Evolutionary conservation across 2,329 filamentous ascomycete genomes (phyloP).

Genomic region (Penicillium sp.): DNA sequence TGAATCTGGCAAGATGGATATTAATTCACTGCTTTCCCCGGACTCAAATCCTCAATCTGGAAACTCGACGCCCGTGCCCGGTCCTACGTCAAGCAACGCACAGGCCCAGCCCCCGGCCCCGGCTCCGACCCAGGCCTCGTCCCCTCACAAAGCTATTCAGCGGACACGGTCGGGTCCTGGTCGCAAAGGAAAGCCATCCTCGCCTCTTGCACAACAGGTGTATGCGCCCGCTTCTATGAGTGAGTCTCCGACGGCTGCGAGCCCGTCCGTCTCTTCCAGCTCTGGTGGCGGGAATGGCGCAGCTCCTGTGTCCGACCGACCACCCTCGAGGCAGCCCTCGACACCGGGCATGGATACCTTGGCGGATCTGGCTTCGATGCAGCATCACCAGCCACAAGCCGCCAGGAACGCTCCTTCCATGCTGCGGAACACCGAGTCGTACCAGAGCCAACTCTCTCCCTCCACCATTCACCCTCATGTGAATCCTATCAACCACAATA

Average conservation of each 20-base stretch:
- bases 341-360: conserved; percentile 49
- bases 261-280: conserved; percentile 28
- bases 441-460: conserved; percentile 42
- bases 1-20: conserved; percentile 38
- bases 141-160: conserved; percentile 37
- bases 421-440: conserved; percentile 38
- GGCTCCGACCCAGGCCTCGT: conserved; percentile 22
- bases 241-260: conserved; percentile 36
- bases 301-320: conserved; percentile 32
- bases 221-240: conserved; percentile 35
- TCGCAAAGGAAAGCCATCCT: conserved; percentile 37
- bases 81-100: conserved; percentile 28
- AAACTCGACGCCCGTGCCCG: conserved; percentile 30
- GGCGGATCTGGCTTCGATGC: conserved; percentile 47
- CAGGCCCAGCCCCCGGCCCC: conserved; percentile 19
- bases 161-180: conserved; percentile 33
- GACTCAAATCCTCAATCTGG: conserved; percentile 39
- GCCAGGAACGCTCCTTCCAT: conserved; percentile 37
- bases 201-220: conserved; percentile 43
- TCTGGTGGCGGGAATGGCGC: conserved; percentile 32
- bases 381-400: conserved; percentile 42
- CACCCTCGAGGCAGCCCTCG: conserved; percentile 39
- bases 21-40: conserved; percentile 46
- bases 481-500: conserved; percentile 35
- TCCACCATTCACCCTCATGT: conserved; percentile 41